Percentiles rank a stretch among this genome's conserved stretches.
Conservation (phyloP, 331 rosid genomes). For the Pyrus hybrid region DNA sequence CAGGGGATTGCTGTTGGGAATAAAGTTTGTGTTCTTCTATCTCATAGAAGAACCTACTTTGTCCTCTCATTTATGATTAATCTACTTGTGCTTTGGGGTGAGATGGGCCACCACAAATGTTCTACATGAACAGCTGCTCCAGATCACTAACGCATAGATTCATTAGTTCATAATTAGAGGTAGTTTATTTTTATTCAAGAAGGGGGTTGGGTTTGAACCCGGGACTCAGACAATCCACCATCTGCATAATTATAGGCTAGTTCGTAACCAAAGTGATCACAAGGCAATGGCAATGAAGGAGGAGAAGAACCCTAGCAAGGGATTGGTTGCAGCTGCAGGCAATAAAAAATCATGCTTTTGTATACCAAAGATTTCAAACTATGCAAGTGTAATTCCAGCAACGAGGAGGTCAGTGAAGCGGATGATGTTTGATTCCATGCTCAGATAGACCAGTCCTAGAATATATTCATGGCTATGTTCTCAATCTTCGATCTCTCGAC, state of each 20-base stretch:
- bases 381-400: constrained; percentile 2
- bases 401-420: constrained; percentile 8
- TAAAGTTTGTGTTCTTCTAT: too few relatives aligned
- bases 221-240: too few relatives aligned
- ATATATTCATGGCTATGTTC: neutral
- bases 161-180: neutral
- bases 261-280: neutral
- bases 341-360: neutral
- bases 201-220: too few relatives aligned
- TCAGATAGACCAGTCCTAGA: neutral
- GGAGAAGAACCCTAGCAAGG: neutral
- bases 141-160: neutral
- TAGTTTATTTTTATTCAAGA: too few relatives aligned
- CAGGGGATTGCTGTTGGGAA: too few relatives aligned
- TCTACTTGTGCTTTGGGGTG: neutral
- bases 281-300: neutral
- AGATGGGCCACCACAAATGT: neutral
- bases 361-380: neutral
- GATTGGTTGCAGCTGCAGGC: neutral
- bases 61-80: too few relatives aligned
- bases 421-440: neutral
- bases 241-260: neutral
- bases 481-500: too few relatives aligned
- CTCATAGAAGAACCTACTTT: too few relatives aligned
- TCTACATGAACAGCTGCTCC: neutral